These are phyloP conservation scores for Roridomyces roridus DNA, from an alignment of 768 basidiomycete species.

Conservation along the genomic window DNA sequence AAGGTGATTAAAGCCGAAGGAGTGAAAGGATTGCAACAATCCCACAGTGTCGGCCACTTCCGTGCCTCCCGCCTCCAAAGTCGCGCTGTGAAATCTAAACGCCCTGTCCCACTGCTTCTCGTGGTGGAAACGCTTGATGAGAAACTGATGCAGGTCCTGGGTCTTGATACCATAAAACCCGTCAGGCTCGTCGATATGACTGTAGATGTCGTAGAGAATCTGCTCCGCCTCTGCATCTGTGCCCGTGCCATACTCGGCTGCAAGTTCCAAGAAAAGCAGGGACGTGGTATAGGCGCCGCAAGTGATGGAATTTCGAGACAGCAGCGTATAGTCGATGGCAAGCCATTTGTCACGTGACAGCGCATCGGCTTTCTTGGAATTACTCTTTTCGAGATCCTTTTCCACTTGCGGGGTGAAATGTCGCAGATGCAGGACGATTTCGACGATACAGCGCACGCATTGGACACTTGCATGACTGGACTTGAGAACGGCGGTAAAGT, in stretches of 20 bases:
- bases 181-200: conserved; percentile 96
- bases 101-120: conserved; percentile 94
- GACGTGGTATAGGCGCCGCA: conserved; percentile 91
- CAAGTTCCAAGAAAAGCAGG: conserved; percentile 87
- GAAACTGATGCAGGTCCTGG: conserved; percentile 75
- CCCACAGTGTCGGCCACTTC: conserved; percentile 59
- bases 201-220: conserved; percentile 90
- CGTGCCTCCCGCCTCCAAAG: conserved; percentile 65
- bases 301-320: conserved; percentile 74
- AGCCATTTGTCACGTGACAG: conserved; percentile 83
- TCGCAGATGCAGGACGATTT: conserved; percentile 82
- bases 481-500: conserved; percentile 63
- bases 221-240: conserved; percentile 54
- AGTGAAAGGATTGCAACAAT: conserved; percentile 80
- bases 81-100: conserved; percentile 88
- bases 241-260: conserved; percentile 52
- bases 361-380: conserved; percentile 38
- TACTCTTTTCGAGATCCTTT: conserved; percentile 30
- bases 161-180: conserved; percentile 96
- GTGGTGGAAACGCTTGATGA: conserved; percentile 88
- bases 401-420: conserved; percentile 53
- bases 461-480: conserved; percentile 41
- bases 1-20: conserved; percentile 90
- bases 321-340: conserved; percentile 69
- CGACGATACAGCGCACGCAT: conserved; percentile 69